Conservation (phyloP, 495 filamentous ascomycete genomes). For the Penicillium tannophilum region DNA sequence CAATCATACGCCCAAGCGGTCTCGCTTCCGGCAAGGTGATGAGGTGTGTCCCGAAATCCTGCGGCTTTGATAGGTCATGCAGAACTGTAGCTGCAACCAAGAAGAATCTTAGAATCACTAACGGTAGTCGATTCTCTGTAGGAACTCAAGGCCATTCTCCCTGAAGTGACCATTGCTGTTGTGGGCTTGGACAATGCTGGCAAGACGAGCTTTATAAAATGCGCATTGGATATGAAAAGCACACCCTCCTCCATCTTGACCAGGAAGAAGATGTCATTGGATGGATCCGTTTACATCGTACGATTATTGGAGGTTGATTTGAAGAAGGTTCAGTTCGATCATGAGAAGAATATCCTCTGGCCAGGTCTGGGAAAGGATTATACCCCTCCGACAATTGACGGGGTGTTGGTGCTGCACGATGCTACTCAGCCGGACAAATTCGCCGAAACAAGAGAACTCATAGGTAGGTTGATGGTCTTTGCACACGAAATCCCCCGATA, state of each 20-base stretch:
- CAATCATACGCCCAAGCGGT: conserved; percentile 13
- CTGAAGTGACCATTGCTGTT: conserved; percentile 79
- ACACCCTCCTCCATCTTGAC: conserved; percentile 58
- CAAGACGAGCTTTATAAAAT: conserved; percentile 88
- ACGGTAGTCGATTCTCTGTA: conserved; percentile 18
- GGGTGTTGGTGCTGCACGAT: conserved; percentile 83
- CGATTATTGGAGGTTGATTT: conserved; percentile 75
- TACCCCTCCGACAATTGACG: conserved; percentile 73
- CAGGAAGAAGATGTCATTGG: conserved; percentile 73
- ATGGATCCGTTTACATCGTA: conserved; percentile 75
- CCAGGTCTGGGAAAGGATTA: conserved; percentile 69
- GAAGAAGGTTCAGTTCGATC: conserved; percentile 40
- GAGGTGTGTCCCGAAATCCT: conserved; percentile 28
- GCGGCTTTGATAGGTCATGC: background rate
- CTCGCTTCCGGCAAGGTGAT: conserved; percentile 22
- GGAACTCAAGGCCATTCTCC: conserved; percentile 33
- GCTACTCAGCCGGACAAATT: conserved; percentile 74
- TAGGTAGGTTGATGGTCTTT: conserved; percentile 39
- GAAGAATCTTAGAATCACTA: conserved; percentile 16
- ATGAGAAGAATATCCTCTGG: conserved; percentile 70
- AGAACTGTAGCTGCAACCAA: background rate
- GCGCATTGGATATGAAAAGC: conserved; percentile 68
- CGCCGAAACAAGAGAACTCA: conserved; percentile 62
- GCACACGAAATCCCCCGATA: conserved; percentile 4
- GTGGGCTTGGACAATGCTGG: conserved; percentile 80